These are phyloP conservation scores for Alternaria longipes DNA, from an alignment of 2,329 filamentous ascomycete genomes.

Conservation along the genomic window DNA sequence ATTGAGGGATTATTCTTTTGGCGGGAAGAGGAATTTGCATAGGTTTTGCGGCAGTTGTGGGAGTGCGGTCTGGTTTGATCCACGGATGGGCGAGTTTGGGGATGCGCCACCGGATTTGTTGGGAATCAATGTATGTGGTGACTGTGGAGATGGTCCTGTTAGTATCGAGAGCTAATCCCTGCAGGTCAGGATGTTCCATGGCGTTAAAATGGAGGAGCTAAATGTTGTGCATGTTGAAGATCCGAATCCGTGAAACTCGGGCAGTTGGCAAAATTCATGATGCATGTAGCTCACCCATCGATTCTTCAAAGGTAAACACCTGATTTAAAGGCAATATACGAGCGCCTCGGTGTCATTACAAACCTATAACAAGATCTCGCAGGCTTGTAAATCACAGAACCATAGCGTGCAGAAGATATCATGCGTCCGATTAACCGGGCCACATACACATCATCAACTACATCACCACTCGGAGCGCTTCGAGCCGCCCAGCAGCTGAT, in stretches of 20 bases:
- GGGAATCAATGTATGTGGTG: slow-evolving; percentile 39
- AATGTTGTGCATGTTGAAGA: slow-evolving; percentile 36
- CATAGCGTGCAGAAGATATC: background rate
- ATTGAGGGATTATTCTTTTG: slow-evolving; percentile 38
- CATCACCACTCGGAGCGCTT: background rate
- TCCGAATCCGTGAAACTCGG: background rate
- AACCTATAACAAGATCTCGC: background rate
- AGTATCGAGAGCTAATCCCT: slow-evolving; percentile 14
- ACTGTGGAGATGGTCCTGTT: background rate
- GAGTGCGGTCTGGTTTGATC: slow-evolving; percentile 41
- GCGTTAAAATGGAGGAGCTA: slow-evolving; percentile 36
- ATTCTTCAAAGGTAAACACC: background rate
- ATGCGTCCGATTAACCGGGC: background rate
- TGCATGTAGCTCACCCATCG: too few relatives aligned
- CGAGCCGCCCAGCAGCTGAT: background rate
- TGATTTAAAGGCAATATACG: background rate
- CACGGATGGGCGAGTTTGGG: slow-evolving; percentile 30
- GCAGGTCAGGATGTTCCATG: slow-evolving; percentile 29
- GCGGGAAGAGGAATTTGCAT: slow-evolving; percentile 35
- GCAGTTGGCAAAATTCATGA: background rate
- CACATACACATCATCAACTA: background rate
- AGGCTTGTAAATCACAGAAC: background rate
- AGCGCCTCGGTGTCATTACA: background rate
- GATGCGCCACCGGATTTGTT: slow-evolving; percentile 31
- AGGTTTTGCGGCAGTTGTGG: slow-evolving; percentile 42